phyloP scores from a whole-genome alignment of 345 rosid species.

The Camelina laxa region DNA sequence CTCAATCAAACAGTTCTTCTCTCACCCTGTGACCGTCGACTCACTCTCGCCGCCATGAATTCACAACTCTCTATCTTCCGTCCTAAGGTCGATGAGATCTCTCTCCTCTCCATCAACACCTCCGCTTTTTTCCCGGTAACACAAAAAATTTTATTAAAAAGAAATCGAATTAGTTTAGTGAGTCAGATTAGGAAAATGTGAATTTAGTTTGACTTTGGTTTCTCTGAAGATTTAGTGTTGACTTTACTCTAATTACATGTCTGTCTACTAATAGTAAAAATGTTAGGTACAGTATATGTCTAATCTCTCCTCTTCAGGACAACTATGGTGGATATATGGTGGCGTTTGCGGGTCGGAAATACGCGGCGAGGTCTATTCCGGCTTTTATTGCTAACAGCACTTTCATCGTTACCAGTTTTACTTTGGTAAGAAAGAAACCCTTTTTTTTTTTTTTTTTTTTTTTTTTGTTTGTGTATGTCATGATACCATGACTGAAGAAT shows the following conservation, averaged over 20 bases:
- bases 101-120: conserved; percentile 89
- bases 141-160: too few species aligned
- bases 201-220: neutral
- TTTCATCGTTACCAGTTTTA: conserved; percentile 78
- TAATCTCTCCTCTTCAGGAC: conserved; percentile 33
- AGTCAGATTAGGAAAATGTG: neutral
- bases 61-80: conserved; percentile 78
- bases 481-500: neutral
- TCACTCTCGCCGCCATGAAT: conserved; percentile 56
- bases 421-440: conserved; percentile 63
- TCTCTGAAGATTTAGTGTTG: too few species aligned
- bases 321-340: conserved; percentile 65
- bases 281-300: too few species aligned
- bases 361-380: conserved; percentile 82
- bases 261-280: too few species aligned
- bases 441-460: neutral
- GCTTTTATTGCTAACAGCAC: conserved; percentile 84
- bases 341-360: conserved; percentile 88
- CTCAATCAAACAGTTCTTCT: conserved; percentile 53
- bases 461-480: neutral
- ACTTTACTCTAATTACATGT: too few species aligned
- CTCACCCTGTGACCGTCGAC: conserved; percentile 84
- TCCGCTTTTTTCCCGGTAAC: conserved; percentile 63
- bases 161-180: conserved; percentile 1
- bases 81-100: conserved; percentile 91